These are phyloP conservation scores for Dentipellis sp. DNA, from an alignment of 768 basidiomycete genomes.

Conservation along the genomic window DNA sequence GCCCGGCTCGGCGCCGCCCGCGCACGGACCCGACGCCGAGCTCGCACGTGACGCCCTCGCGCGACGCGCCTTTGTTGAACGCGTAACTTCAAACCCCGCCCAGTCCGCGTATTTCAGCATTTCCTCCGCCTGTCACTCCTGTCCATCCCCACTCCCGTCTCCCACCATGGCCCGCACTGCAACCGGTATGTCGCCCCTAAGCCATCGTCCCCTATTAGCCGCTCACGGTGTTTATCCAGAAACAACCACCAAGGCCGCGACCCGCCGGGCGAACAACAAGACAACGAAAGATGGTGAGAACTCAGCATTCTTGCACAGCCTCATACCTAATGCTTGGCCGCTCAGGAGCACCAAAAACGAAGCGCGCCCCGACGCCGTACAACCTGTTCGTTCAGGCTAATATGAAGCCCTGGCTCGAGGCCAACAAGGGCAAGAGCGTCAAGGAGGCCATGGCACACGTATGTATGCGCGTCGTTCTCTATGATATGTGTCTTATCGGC, in stretches of 20 bases:
- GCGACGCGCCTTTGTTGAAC: constrained; percentile 8
- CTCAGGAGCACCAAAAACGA: constrained; percentile 27
- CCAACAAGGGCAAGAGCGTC: constrained; percentile 35
- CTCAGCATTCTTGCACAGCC: not conserved
- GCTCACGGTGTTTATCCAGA: constrained; percentile 21
- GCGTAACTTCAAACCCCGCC: constrained; percentile 16
- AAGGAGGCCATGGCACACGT: constrained; percentile 48
- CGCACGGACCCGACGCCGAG: not conserved
- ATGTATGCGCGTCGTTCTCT: constrained; percentile 1
- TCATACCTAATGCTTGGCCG: not conserved
- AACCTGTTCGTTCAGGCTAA: constrained; percentile 47
- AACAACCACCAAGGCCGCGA: constrained; percentile 47
- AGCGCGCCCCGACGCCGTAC: constrained; percentile 51
- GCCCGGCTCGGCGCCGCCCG: not conserved
- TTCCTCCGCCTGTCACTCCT: not conserved
- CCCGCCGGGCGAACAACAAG: constrained; percentile 39
- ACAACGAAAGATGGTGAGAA: constrained; percentile 20
- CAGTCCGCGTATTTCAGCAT: constrained; percentile 3
- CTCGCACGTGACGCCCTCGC: not conserved
- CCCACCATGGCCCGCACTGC: constrained; percentile 40
- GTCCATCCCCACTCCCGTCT: constrained; percentile 4
- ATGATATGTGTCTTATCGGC: not conserved
- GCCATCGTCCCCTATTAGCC: not conserved
- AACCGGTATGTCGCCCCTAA: constrained; percentile 29
- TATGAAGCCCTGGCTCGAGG: constrained; percentile 49